Evolutionary conservation across 169 alveolate genomes (phyloP).

Genomic region (Plasmodium blacklocki): DNA sequence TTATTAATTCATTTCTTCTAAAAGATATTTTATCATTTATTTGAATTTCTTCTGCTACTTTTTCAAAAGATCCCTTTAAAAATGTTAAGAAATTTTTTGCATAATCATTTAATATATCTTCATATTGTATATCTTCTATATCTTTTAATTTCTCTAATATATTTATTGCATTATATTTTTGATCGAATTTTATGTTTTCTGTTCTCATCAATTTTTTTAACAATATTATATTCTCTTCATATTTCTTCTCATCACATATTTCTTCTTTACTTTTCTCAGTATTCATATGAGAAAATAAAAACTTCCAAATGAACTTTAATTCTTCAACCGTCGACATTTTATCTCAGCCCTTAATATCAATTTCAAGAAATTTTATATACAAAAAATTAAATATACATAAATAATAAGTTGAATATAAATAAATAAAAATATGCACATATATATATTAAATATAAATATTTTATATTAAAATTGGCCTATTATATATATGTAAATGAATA

Average conservation of each 20-base stretch:
- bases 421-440: neutral
- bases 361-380: neutral
- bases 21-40: conserved; percentile 67
- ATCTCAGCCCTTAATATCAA: neutral
- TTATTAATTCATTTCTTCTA: conserved; percentile 73
- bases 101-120: conserved; percentile 63
- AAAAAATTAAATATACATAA: neutral
- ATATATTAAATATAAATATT: neutral
- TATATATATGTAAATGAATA: too few species aligned
- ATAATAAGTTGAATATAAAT: neutral
- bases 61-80: conserved; percentile 71
- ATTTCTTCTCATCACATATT: conserved; percentile 29
- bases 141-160: conserved; percentile 67
- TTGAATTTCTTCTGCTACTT: conserved; percentile 72
- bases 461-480: too few species aligned
- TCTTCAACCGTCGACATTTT: conserved; percentile 73
- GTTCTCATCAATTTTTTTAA: conserved; percentile 69
- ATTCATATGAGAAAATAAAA: conserved; percentile 53
- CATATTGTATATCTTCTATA: conserved; percentile 56
- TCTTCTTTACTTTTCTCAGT: conserved; percentile 40
- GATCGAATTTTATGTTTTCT: conserved; percentile 69
- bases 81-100: conserved; percentile 62
- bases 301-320: conserved; percentile 67
- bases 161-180: conserved; percentile 62
- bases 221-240: conserved; percentile 62